Percentiles rank a stretch among this genome's conserved stretches.
Evolutionary conservation across 2,329 filamentous ascomycete species (phyloP).

Genomic region (Podosphaera aphanis): DNA sequence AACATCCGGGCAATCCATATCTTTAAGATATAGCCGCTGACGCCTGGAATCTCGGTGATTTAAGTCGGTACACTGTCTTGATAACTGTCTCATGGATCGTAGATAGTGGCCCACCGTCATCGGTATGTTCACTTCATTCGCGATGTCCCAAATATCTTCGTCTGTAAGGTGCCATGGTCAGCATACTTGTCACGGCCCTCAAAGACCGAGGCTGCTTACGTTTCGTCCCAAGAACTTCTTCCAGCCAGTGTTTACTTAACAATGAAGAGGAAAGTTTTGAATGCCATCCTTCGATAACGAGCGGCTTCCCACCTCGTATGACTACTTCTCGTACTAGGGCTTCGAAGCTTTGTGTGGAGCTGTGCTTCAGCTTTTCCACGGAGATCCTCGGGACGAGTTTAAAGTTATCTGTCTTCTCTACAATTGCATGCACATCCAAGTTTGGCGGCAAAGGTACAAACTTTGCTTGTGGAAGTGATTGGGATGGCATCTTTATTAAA

Average conservation of each 20-base stretch:
- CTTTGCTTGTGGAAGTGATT: conserved; percentile 57
- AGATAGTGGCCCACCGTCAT: conserved; percentile 83
- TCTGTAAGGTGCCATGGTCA: conserved; percentile 24
- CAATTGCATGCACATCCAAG: conserved; percentile 52
- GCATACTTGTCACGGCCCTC: not conserved
- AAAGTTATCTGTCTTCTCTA: conserved; percentile 63
- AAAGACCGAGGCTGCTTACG: conserved; percentile 23
- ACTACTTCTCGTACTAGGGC: conserved; percentile 71
- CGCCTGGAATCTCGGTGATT: conserved; percentile 59
- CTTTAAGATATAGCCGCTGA: conserved; percentile 84
- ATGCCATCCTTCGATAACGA: conserved; percentile 81
- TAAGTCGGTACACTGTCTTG: conserved; percentile 53
- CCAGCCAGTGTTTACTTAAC: conserved; percentile 64
- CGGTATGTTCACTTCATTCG: conserved; percentile 45
- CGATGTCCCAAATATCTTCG: conserved; percentile 67
- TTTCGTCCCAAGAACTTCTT: conserved; percentile 55
- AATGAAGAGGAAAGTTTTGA: conserved; percentile 48
- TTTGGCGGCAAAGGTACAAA: conserved; percentile 81
- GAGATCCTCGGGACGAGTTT: conserved; percentile 66
- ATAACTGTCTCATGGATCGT: conserved; percentile 60
- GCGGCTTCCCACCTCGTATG: conserved; percentile 59
- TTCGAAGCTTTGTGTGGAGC: conserved; percentile 62
- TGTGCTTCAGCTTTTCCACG: conserved; percentile 50
- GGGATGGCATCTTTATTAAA: conserved; percentile 47
- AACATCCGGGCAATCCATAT: conserved; percentile 77